Evolutionary conservation across 257 asterid genomes (phyloP).

Genomic region (Cordia subcordata): DNA sequence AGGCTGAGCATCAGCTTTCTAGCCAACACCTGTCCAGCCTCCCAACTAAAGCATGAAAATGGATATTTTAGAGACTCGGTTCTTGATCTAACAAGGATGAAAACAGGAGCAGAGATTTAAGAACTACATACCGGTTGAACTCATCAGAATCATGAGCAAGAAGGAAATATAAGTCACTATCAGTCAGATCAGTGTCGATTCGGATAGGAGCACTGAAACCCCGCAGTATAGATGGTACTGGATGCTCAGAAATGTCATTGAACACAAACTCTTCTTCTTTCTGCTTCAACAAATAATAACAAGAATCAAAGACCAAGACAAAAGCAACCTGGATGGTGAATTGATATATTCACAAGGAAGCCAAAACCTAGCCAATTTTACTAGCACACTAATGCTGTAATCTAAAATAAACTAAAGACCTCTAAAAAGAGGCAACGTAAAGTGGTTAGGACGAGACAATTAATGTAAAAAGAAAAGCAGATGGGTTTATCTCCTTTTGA

Average conservation of each 20-base stretch:
- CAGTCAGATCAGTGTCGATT: constrained; percentile 68
- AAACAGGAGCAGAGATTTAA: not conserved
- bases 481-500: too few species aligned
- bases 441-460: too few species aligned
- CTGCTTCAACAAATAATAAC: constrained; percentile 30
- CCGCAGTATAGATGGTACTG: constrained; percentile 65
- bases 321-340: not conserved
- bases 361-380: too few species aligned
- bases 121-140: constrained; percentile 61
- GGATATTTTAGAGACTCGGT: constrained; percentile 2
- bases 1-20: constrained; percentile 75
- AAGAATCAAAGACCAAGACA: not conserved
- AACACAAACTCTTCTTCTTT: constrained; percentile 77
- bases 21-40: constrained; percentile 74
- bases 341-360: too few species aligned
- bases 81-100: not conserved
- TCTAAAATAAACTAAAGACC: too few species aligned
- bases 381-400: too few species aligned
- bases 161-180: constrained; percentile 61
- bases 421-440: too few species aligned
- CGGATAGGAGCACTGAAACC: constrained; percentile 89
- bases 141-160: constrained; percentile 84
- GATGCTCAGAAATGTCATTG: constrained; percentile 47
- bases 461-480: too few species aligned
- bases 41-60: constrained; percentile 53